These are phyloP conservation scores for Fraxinus platypoda DNA, from an alignment of 305 asterid genomes.

Conservation along the genomic window DNA sequence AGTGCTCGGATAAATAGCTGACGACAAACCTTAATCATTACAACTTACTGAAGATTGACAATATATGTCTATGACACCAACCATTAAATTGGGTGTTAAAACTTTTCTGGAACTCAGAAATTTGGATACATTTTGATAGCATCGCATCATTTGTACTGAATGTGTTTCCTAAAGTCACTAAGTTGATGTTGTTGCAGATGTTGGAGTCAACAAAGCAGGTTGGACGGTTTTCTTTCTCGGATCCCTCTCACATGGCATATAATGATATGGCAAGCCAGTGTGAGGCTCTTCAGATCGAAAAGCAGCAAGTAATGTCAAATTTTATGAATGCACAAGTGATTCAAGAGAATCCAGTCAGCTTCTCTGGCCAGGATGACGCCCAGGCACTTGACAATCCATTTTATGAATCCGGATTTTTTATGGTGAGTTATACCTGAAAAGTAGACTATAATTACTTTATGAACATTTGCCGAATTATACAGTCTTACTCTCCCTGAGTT, in stretches of 20 bases:
- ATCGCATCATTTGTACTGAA: neutral
- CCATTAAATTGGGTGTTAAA: neutral
- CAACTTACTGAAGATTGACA: neutral
- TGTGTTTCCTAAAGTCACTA: constrained; percentile 20
- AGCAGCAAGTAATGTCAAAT: constrained; percentile 67
- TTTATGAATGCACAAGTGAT: constrained; percentile 40
- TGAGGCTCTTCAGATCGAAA: constrained; percentile 73
- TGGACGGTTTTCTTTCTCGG: constrained; percentile 36
- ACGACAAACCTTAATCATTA: neutral
- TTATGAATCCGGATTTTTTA: constrained; percentile 29
- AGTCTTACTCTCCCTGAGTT: neutral
- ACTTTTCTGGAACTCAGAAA: neutral
- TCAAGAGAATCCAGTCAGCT: constrained; percentile 34
- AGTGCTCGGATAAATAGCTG: neutral
- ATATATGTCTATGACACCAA: neutral
- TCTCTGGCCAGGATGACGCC: constrained; percentile 29
- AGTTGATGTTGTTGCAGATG: constrained; percentile 43
- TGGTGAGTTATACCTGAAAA: constrained; percentile 39
- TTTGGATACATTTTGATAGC: neutral
- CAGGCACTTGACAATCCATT: constrained; percentile 26
- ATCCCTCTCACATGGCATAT: constrained; percentile 60
- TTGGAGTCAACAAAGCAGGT: constrained; percentile 63
- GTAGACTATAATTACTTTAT: neutral
- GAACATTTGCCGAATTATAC: neutral
- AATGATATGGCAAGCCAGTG: constrained; percentile 77